Conservation (phyloP, 2,329 filamentous ascomycete genomes). For the Fusarium mexicanum region DNA sequence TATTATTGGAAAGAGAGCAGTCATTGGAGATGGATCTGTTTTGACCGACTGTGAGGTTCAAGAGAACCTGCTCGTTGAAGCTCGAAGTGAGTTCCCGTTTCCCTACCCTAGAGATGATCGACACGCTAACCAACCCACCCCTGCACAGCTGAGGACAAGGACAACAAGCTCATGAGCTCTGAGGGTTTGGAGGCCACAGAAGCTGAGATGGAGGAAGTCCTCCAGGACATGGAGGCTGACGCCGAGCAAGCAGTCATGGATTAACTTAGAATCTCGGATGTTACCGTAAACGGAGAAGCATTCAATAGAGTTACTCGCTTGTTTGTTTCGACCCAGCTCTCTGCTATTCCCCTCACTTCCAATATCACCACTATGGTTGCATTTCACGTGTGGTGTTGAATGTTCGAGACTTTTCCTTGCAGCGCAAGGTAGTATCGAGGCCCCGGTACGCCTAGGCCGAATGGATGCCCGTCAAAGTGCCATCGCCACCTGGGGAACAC, state of each 20-base stretch:
- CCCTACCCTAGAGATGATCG: neutral
- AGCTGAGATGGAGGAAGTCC: slow-evolving; percentile 66
- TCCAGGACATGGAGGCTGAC: slow-evolving; percentile 56
- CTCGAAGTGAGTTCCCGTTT: slow-evolving; percentile 68
- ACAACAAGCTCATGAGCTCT: slow-evolving; percentile 74
- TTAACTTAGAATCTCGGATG: slow-evolving; percentile 8
- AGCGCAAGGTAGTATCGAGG: neutral
- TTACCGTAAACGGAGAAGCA: slow-evolving; percentile 2
- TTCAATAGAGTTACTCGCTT: slow-evolving; percentile 12
- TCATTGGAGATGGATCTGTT: slow-evolving; percentile 83
- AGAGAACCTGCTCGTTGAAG: slow-evolving; percentile 85
- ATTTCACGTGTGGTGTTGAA: neutral
- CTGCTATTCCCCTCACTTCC: neutral
- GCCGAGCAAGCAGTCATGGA: slow-evolving; percentile 41
- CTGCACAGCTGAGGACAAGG: slow-evolving; percentile 69
- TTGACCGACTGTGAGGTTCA: slow-evolving; percentile 93
- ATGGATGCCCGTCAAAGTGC: neutral
- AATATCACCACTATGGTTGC: neutral
- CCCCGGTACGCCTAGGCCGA: neutral
- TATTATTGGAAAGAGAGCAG: slow-evolving; percentile 82
- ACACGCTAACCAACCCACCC: slow-evolving; percentile 17
- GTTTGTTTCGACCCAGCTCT: neutral
- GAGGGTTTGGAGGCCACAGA: slow-evolving; percentile 72
- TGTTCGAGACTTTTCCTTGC: neutral
- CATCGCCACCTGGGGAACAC: slow-evolving; percentile 4